Base-by-base conservation (phyloP, 2,329 filamentous ascomycete genomes). In the Botrytis deweyae region DNA sequence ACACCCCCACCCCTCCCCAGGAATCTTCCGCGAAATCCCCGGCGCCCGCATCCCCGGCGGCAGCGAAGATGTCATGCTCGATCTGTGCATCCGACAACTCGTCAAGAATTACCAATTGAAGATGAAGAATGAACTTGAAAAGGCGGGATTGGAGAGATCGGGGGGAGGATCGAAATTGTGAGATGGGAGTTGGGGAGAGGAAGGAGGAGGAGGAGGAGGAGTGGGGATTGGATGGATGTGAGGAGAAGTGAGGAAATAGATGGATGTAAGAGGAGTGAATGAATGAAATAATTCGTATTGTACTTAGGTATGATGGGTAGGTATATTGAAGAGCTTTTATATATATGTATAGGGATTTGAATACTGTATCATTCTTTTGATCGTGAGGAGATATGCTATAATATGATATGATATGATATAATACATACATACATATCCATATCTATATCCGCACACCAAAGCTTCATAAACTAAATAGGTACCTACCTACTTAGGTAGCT, bases 31-130 rank as follows among this genome's bases (percentile, higher is more conserved):
- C 38, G 90, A 92, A 78, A 89, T 91, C 0, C 88, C 89, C 2
- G 89, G 87, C 2, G 84, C 87, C 1, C 83, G 88, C 58, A 90
- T 92, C 63, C 90, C 90, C 0, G 91, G 91, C 69, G 91, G 92
- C 1, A 90, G 88, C 9, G 92, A 94, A 80, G 92, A 94, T 80
- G 91, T 94, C 2, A 85, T 93, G 83, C 83, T 93, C 18, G 91
- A 93, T 82, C 82, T 93, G 59, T 89, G 89, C 1, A 86, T 93
- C 4, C 83, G 91, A 22, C 91, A 93, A 81, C 81, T 93, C 74
- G 89, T 92, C 55, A 93, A 93, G 84, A 88, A 92, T 66, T 93
- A 89, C 80, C 84, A 88, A 78, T 84, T 82, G 20, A 88, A 90
- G 82, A 88, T 85, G 4, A 87, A 64, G 58, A 14, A 64, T 20